A percentile compares a stretch with the other conserved stretches of the same genome.
Evolutionary conservation across 1,139 yeast species (phyloP).

Genomic region (Yamadazyma friedrichii): DNA sequence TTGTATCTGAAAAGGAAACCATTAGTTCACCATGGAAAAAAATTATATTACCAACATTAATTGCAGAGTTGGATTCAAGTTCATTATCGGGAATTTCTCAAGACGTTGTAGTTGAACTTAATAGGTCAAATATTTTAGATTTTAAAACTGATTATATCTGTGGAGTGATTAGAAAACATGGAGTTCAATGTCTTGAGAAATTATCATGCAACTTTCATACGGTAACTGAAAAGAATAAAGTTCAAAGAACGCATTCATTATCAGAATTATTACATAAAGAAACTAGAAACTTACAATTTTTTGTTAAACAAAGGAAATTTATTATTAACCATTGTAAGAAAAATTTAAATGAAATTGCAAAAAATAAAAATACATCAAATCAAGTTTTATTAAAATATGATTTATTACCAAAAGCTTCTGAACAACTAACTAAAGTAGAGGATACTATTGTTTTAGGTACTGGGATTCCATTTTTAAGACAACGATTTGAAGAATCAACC

Average conservation of each 20-base stretch:
- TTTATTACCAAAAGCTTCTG: neutral
- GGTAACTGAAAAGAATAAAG: slow-evolving; percentile 9
- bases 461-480: slow-evolving; percentile 3
- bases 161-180: slow-evolving; percentile 15
- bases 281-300: neutral
- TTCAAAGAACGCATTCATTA: neutral
- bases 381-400: slow-evolving; percentile 3
- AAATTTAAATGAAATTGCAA: neutral
- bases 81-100: slow-evolving; percentile 2
- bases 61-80: neutral
- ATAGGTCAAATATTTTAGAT: slow-evolving; percentile 1
- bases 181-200: slow-evolving; percentile 14
- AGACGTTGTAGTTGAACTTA: neutral
- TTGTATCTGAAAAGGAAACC: neutral
- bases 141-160: slow-evolving; percentile 19
- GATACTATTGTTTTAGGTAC: slow-evolving; percentile 9
- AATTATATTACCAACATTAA: neutral
- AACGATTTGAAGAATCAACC: neutral
- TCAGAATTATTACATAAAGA: neutral
- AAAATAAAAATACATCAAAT: neutral
- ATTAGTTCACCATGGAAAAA: slow-evolving; percentile 8
- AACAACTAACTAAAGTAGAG: neutral
- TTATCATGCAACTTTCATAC: slow-evolving; percentile 17
- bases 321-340: neutral
- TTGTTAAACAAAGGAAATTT: slow-evolving; percentile 1